These are phyloP conservation scores for Mortierella hygrophila DNA, from an alignment of 192 early-diverging fungal species.

Conservation along the genomic window DNA sequence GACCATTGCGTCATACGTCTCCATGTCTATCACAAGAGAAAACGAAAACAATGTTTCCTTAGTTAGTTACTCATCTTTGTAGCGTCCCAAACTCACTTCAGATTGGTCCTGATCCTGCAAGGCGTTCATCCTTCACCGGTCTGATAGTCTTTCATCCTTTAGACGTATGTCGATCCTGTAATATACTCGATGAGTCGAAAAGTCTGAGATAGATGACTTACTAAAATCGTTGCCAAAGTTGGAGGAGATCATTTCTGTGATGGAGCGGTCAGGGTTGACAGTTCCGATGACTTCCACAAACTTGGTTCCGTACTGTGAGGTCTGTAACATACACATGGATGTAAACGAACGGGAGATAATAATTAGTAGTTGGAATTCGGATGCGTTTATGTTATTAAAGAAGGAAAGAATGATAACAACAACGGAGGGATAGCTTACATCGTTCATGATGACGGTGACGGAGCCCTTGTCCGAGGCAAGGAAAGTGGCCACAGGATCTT, in stretches of 20 bases:
- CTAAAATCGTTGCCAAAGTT: constrained; percentile 51
- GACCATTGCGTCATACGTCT: constrained; percentile 28
- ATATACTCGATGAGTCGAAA: not conserved
- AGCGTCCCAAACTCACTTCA: too few species aligned
- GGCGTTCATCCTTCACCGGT: not conserved
- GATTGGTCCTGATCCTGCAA: too few species aligned
- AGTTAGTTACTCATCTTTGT: too few species aligned
- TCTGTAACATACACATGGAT: not conserved
- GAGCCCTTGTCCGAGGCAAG: not conserved
- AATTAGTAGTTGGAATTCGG: not conserved
- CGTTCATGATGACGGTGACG: not conserved
- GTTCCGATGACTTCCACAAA: constrained; percentile 46
- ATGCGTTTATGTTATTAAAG: not conserved
- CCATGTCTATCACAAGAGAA: constrained; percentile 21
- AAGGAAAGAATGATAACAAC: not conserved
- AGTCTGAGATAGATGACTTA: constrained; percentile 17
- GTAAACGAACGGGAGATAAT: not conserved
- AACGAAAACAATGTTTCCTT: not conserved
- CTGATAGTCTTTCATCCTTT: not conserved
- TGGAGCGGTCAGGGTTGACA: constrained; percentile 32
- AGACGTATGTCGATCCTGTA: not conserved
- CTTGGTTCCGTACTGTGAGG: constrained; percentile 36
- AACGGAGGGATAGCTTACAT: not conserved
- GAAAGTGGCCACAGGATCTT: not conserved
- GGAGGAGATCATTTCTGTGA: constrained; percentile 21